phyloP scores from a whole-genome alignment of 352 stramenopile genomes.

The Phytophthora crassamura region DNA sequence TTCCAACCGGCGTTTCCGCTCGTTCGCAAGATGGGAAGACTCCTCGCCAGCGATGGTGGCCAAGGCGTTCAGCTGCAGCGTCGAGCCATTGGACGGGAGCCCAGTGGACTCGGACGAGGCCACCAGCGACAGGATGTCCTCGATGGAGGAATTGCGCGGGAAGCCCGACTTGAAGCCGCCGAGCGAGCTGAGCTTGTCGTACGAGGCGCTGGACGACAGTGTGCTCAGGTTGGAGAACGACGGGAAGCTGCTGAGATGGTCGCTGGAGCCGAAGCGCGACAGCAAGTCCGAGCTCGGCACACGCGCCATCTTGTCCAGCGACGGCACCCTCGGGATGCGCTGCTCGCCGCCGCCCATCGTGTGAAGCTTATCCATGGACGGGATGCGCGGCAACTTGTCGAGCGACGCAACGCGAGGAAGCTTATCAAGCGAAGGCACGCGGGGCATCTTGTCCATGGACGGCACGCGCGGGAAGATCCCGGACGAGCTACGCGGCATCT shows the following conservation, averaged over 20 bases:
- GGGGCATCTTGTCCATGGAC: constrained; percentile 75
- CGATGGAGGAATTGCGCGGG: constrained; percentile 86
- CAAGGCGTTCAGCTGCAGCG: constrained; percentile 71
- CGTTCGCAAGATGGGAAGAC: constrained; percentile 60
- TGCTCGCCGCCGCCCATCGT: constrained; percentile 46
- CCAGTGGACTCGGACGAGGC: constrained; percentile 75
- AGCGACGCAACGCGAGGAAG: constrained; percentile 73
- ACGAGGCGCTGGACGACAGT: constrained; percentile 73
- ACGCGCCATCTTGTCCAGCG: constrained; percentile 72
- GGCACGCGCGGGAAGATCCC: constrained; percentile 82
- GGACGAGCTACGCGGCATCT: constrained; percentile 81
- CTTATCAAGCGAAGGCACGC: constrained; percentile 67
- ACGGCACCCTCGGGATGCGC: constrained; percentile 68
- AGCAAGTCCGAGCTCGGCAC: constrained; percentile 78
- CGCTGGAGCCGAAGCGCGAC: constrained; percentile 68
- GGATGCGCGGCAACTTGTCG: constrained; percentile 70
- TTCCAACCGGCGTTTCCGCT: constrained; percentile 70
- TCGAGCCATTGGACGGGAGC: constrained; percentile 57
- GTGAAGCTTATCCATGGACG: constrained; percentile 76
- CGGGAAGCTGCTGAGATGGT: constrained; percentile 78
- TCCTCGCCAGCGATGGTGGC: constrained; percentile 72
- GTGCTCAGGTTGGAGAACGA: constrained; percentile 78
- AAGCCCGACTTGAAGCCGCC: constrained; percentile 60
- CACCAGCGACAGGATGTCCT: constrained; percentile 88
- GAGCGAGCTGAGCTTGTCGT: constrained; percentile 76